phyloP scores from a whole-genome alignment of 2,329 filamentous ascomycete genomes.

The Fusarium verrucosum region DNA sequence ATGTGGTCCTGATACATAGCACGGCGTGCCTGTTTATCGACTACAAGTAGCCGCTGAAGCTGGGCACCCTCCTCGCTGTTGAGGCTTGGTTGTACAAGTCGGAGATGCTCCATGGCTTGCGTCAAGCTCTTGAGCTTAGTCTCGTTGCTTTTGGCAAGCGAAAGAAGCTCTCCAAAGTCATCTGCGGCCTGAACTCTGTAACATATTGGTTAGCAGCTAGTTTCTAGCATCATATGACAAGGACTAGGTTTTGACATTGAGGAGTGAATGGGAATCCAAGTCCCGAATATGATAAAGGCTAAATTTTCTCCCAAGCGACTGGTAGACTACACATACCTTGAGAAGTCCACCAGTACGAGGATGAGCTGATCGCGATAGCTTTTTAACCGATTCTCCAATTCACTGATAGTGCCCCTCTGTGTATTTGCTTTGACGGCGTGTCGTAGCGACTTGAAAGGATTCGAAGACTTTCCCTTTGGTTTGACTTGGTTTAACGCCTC shows the following conservation, averaged over 20 bases:
- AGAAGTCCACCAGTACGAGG: not conserved
- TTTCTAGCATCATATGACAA: too few species aligned
- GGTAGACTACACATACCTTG: too few species aligned
- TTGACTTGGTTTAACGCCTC: rapidly evolving
- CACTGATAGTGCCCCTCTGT: not conserved
- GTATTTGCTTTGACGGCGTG: not conserved
- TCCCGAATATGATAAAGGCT: too few species aligned
- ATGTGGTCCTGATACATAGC: not conserved
- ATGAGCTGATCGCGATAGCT: not conserved
- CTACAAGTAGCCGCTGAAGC: not conserved
- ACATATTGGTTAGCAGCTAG: too few species aligned
- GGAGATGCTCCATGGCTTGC: too few species aligned
- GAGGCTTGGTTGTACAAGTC: too few species aligned
- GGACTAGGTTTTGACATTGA: too few species aligned
- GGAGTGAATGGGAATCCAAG: too few species aligned
- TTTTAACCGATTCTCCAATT: rapidly evolving
- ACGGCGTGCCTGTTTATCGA: rapidly evolving
- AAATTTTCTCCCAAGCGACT: too few species aligned
- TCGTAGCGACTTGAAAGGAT: not conserved
- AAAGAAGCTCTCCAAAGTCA: not conserved
- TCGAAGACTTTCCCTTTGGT: rapidly evolving
- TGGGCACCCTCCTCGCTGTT: rapidly evolving
- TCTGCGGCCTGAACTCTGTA: not conserved
- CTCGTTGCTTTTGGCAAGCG: not conserved
- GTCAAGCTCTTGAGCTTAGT: not conserved